Conservation (phyloP, 441 rosid genomes). For the Eutrema salsugineum region DNA sequence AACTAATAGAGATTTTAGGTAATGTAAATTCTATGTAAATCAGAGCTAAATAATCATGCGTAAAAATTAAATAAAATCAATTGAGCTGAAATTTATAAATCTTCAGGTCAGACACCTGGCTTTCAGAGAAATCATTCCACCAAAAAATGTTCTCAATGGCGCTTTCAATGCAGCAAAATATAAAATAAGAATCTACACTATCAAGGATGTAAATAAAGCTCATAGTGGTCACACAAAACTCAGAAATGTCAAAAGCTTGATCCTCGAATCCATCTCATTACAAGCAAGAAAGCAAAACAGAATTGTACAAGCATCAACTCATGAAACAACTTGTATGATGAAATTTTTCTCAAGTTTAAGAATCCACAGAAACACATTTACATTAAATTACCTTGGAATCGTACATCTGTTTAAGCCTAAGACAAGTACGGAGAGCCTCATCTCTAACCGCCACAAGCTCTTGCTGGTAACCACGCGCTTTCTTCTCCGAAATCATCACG, state of each 20-base stretch:
- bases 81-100: neutral
- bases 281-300: neutral
- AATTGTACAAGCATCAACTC: neutral
- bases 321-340: neutral
- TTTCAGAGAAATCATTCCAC: neutral
- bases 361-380: neutral
- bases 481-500: conserved; percentile 82
- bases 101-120: neutral
- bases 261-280: neutral
- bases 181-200: neutral
- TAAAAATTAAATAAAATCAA: neutral
- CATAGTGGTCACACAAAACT: neutral
- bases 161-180: neutral
- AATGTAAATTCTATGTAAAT: neutral
- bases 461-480: conserved; percentile 59
- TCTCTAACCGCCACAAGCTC: conserved; percentile 74
- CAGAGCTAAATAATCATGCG: neutral
- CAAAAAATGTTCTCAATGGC: neutral
- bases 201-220: neutral
- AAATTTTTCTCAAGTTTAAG: neutral
- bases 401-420: conserved; percentile 77
- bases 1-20: neutral
- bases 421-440: conserved; percentile 72
- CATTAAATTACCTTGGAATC: conserved; percentile 72
- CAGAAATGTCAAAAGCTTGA: conserved; percentile 2